Evolutionary conservation across 2,329 filamentous ascomycete species (phyloP).

Genomic region (Microcyclospora pomicola): DNA sequence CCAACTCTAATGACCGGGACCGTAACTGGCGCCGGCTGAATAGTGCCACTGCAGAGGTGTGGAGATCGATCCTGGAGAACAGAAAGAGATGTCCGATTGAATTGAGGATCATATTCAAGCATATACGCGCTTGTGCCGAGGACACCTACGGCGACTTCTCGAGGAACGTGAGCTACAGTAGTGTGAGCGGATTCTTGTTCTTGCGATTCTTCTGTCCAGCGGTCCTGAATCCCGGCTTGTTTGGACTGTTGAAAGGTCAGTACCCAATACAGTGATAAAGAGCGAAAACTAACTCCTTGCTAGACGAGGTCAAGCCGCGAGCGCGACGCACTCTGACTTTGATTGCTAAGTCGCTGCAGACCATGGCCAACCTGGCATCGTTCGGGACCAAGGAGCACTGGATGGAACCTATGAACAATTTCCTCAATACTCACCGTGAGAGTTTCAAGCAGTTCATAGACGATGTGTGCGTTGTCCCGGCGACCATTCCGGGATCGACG

Average conservation of each 20-base stretch:
- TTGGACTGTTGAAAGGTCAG: slow-evolving; percentile 63
- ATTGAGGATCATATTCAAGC: slow-evolving; percentile 72
- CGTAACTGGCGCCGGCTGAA: slow-evolving; percentile 73
- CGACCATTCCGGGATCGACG: slow-evolving; percentile 44
- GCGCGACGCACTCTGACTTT: slow-evolving; percentile 82
- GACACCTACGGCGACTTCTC: slow-evolving; percentile 90
- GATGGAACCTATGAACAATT: slow-evolving; percentile 98
- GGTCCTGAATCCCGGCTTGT: slow-evolving; percentile 89
- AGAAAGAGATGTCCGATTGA: slow-evolving; percentile 64
- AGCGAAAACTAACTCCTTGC: slow-evolving; percentile 12
- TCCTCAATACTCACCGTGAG: slow-evolving; percentile 59
- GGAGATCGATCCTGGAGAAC: slow-evolving; percentile 70
- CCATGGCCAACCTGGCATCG: slow-evolving; percentile 75
- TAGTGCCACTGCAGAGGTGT: slow-evolving; percentile 64
- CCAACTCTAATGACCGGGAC: slow-evolving; percentile 54
- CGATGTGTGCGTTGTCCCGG: slow-evolving; percentile 67
- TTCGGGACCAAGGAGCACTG: slow-evolving; percentile 94
- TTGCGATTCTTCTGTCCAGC: slow-evolving; percentile 90
- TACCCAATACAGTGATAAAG: background rate
- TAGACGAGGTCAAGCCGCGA: slow-evolving; percentile 67
- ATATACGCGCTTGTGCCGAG: slow-evolving; percentile 82
- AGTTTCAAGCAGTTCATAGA: slow-evolving; percentile 83
- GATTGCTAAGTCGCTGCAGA: slow-evolving; percentile 84
- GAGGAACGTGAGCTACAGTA: slow-evolving; percentile 79
- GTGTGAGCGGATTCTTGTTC: slow-evolving; percentile 88